Evolutionary conservation across 805 yeast species (phyloP), one percentile per base, ranked within the genome.

Genomic region (Kurtzmaniella fragi): DNA sequence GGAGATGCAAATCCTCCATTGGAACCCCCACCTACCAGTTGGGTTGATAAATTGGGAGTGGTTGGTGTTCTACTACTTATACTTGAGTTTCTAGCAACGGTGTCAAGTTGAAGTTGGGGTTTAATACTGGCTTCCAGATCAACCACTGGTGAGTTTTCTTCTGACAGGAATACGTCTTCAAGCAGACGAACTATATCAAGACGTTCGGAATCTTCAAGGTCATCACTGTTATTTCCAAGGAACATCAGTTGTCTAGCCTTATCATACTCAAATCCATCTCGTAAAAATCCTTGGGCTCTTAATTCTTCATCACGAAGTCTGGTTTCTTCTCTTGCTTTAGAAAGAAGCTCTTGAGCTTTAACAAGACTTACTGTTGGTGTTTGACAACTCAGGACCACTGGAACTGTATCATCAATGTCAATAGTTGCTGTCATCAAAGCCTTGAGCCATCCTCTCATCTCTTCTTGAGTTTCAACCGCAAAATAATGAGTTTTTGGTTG

Each of bases 401-500:
- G 97, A 11, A 85, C 87, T 2, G 85, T 62, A 41, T 93, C 97
- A 62, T 93, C 99, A 40, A 95, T 73, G 56, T 93, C 99, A 51
- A 93, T 95, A 0, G 98, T 93, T 0, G 98, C 95, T 43, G 90
- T 88, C 79, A 90, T 86, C 44, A 93, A 69, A 0, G 96, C 95
- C 38, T 89, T 84, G 80, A 90, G 80, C 99, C 99, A 93, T 2
- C 75, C 76, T 56, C 96, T 74, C 96, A 91, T 84, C 46, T 91
- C 98, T 36, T 88, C 95, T 41, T 73, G 77, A 0, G 87, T 75
- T 36, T 93, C 97, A 32, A 91, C 96, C 0, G 98, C 97, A 72
- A 93, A 93, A 60, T 84, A 93, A 54, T 93, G 99, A 6, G 89
- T 85, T 48, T 89, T 87, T 23, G 96, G 99, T 47, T 90, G 96